Base-by-base conservation (phyloP, 768 basidiomycete species). In the Amanita pseudoporphyria region DNA sequence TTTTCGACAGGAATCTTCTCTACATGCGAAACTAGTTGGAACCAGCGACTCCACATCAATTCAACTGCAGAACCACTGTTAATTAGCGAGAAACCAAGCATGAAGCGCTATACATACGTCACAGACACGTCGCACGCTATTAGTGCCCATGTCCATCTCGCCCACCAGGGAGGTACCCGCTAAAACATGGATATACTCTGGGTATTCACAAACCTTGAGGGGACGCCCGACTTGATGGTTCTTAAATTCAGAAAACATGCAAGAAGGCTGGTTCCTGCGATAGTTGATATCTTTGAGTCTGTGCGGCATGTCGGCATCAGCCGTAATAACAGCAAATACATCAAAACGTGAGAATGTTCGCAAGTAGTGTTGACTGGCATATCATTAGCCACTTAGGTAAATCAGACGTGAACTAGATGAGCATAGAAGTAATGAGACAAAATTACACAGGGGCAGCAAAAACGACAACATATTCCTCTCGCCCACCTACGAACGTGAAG, bases 21-120 rank as follows among this genome's bases (percentile, higher is more conserved):
- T n/a, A 60, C 47, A 44, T 64, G 60, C 3, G 56, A 51, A 12
- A 56, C 58, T 3, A 57, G 56, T 24, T 45, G 53, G 7, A 62
- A 58, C 67, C 67, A 68, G 26, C 60, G 60, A 37, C 63, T 65
- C 59, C 63, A 68, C 6, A 65, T 65, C 19, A 68, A 55, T 6
- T 68, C 67, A 37, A 66, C 59, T 14, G 55, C 62, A 13, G 64
- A 63, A 5, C 60, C 57, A 30, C 67, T 68, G 6, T 52, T 26
- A 52, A 12, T 28, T 6, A 38, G 51, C 32, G 6, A 32, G 13
- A 45, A 51, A 36, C 21, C 10, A 28, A 6, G 26, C n/a, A 19
- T n/a, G 21, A 30, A 45, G 16, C 2, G 16, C 13, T 26, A 14
- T 22, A 45, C 51, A 13, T 18, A 52, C 51, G 44, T 45, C 45